Base-by-base conservation (phyloP, 2,329 filamentous ascomycete species). In the Trichoderma sp. region DNA sequence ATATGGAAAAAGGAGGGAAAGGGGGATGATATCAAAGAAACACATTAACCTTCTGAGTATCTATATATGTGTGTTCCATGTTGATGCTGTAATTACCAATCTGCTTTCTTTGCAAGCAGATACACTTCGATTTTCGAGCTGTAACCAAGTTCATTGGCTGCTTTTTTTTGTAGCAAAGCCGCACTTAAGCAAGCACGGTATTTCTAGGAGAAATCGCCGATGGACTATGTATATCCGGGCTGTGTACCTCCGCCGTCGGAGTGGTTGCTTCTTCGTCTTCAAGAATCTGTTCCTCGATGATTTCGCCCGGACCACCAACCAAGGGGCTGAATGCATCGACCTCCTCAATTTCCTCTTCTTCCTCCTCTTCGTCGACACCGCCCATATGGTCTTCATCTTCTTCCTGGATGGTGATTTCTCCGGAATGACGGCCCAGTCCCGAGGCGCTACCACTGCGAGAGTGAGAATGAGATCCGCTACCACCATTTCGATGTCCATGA, bases 381-480 rank as follows among this genome's bases (percentile, higher is more conserved):
- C 78, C 80, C 8, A 77, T 74, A 4, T 81, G 78, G 16, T 86
- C 85, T 71, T 90, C 88, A 39, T 89, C 87, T 72, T 87, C 88
- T 72, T 90, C 89, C 71, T 89, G 85, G 39, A 91, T 90, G n/a
- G 89, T 89, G 65, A 92, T 89, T 79, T 94, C 92, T 10, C 89
- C 90, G 66, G 91, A 94, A 28, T 89, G 82, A 32, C 91, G 83
- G 0, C 90, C 91, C 61, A 89, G 79, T 0, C 85, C 86, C 28
- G 82, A 87, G 3, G 88, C 86, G 73, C 91, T 93, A 1, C 86
- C 86, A 79, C 82, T 90, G 68, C 85, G 84, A 78, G 85, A 81
- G 74, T 86, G 80, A 66, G 83, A 78, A 4, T 86, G 80, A 66
- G 83, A 79, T 39, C 79, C 77, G 7, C 78, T 78, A 21, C 74